Evolutionary conservation across 345 rosid species (phyloP), one percentile per base, ranked within the genome.

Genomic region (Mallotus nudiflorus): DNA sequence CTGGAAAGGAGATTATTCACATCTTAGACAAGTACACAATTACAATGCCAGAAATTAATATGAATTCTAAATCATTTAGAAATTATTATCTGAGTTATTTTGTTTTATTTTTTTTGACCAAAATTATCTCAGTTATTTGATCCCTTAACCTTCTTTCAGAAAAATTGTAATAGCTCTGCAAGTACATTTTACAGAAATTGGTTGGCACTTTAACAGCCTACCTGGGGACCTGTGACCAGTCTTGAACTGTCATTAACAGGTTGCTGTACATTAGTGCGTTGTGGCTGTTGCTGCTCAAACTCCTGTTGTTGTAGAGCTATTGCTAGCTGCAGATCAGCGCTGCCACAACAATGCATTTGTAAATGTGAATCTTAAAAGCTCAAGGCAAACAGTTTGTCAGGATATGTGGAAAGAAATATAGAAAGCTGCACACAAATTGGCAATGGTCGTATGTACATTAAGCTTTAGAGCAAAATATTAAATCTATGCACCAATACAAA

Each of bases 291-390:
- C 71, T 78, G 75, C 31, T 89, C 99, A 64, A 88, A 92, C 87
- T 96, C 99, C 73, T 91, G 90, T 56, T 96, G 99, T 73, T 96
- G 99, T 78, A 96, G 80, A 62, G 97, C 99, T 78, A 96, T 96
- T 61, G 99, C 99, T 54, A 89, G 81, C 84, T 92, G 97, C 65
- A 92, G 86, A 86, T 96, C 99, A 72, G 96, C 78, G 74, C 99
- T 95, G 87, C 80, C 64, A 83, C 64, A 70, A 78, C 33, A 51
- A 62, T 42, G 49, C 14, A 60, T 46, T 55, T 48, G 60, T 4
- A 45, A 22, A 35, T 56, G 49, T 65, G 50, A 72, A 42, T 31
- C 24, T 66, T 59, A 13, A 51, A 11, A 39, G 25, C 19, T 24
- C 37, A 15, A 39, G 61, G 11, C 40, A 59, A 51, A 20, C 20